These are phyloP conservation scores for Catenaria anguillulae DNA, from an alignment of 371 early-diverging fungal genomes.

Conservation along the genomic window DNA sequence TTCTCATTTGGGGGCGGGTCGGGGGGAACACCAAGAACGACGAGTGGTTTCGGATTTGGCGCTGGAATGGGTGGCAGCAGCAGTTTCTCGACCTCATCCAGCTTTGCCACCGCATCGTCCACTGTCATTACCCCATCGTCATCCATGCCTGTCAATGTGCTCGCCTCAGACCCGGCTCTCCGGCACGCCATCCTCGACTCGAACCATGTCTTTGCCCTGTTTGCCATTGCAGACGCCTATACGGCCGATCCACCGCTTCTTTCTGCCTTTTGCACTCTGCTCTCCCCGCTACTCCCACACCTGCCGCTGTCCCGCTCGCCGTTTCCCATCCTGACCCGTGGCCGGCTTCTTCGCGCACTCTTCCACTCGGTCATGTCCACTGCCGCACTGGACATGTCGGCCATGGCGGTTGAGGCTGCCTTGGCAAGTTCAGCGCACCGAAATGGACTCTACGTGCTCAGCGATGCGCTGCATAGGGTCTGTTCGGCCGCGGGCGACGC, in stretches of 20 bases:
- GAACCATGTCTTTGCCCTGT: background rate
- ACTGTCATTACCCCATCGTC: too few relatives aligned
- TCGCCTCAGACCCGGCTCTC: too few relatives aligned
- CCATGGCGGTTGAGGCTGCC: background rate
- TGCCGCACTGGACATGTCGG: background rate
- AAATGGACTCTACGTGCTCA: background rate
- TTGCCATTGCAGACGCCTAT: background rate
- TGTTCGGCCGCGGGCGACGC: background rate
- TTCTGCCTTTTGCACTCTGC: background rate
- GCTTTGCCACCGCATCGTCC: too few relatives aligned
- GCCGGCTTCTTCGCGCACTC: too few relatives aligned
- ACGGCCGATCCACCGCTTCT: background rate
- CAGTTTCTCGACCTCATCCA: too few relatives aligned
- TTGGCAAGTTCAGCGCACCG: background rate
- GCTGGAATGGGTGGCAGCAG: too few relatives aligned
- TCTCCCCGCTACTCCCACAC: background rate
- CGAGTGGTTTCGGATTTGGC: too few relatives aligned
- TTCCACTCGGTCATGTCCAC: too few relatives aligned
- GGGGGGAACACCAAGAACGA: too few relatives aligned
- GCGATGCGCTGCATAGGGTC: background rate
- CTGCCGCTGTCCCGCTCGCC: background rate
- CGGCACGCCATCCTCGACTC: background rate
- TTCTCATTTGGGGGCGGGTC: too few relatives aligned
- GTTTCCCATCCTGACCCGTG: background rate
- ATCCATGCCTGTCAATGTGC: too few relatives aligned